Evolutionary conservation across 495 filamentous ascomycete genomes (phyloP), one percentile per base, ranked within the genome.

Genomic region (Ramalina intermedia): DNA sequence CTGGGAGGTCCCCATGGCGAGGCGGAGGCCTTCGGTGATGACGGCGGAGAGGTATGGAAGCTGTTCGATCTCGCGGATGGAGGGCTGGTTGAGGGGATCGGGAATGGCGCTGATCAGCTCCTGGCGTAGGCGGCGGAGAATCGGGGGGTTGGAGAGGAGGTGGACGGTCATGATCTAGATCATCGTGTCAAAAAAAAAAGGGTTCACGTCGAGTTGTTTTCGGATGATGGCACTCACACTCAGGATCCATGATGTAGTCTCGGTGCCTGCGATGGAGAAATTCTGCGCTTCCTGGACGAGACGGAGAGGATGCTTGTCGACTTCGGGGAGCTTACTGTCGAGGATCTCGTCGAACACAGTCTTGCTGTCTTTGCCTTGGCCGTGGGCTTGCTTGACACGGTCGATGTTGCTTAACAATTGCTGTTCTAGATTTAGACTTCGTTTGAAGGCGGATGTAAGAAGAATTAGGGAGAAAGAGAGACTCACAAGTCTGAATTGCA

Each of bases 261-360:
- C 68, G 0, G 67, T 69, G 0, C 71, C 71, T 2, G 63, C 71
- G 21, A 56, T 58, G 2, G 68, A 49, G 29, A 76, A 37, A 4
- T 57, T 44, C 24, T 63, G 53, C 11, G 60, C 66, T 47, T 76
- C 73, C 40, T 70, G 58, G 24, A 49, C 52, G 0, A 74, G 56
- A 1, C 69, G 55, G 4, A 58, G 21, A 5, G 55, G 38, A 26
- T 47, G 55, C 29, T 61, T 61, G 42, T 72, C 68, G 40, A 51
- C 23, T 8, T 48, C 35, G 1, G 58, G 55, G 20, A 66, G 49
- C 29, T 56, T 43, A 14, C 51, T 58, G 18, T 66, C 57, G 5
- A 66, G 53, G 11, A 72, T 47, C 9, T 57, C 59, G 38, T 61
- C 47, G 47, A 71, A 70, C 6, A 73, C 64, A n/a, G 61, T 69